Conservation (phyloP, 2,329 filamentous ascomycete genomes). For the Ophiostoma novo-ulmi region DNA sequence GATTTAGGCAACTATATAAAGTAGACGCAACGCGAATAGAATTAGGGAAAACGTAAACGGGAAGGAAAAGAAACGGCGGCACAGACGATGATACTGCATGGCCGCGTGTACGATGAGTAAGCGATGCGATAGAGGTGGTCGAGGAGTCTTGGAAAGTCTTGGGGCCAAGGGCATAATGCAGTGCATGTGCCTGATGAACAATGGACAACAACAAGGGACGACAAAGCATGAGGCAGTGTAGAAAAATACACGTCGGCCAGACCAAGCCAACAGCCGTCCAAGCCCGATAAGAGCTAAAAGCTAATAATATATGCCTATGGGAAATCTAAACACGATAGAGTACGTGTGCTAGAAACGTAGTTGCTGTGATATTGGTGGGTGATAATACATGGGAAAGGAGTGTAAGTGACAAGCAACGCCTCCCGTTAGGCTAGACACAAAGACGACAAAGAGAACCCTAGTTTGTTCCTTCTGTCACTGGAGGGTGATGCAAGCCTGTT, state of each 20-base stretch:
- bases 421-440: neutral
- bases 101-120: slow-evolving; percentile 19
- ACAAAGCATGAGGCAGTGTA: slow-evolving; percentile 15
- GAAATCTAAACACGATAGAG: neutral
- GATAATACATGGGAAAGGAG: neutral
- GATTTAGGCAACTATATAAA: slow-evolving; percentile 1
- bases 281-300: neutral
- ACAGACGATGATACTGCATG: neutral
- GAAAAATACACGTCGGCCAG: slow-evolving; percentile 1
- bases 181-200: neutral
- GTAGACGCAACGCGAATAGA: neutral
- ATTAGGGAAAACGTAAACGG: neutral
- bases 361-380: neutral
- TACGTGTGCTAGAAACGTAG: slow-evolving; percentile 8
- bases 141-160: neutral
- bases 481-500: slow-evolving; percentile 1
- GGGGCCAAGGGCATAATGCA: neutral
- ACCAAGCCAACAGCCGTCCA: neutral
- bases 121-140: neutral
- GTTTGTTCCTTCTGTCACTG: neutral
- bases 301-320: neutral
- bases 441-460: neutral
- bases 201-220: neutral
- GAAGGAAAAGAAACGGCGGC: neutral
- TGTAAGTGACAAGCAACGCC: slow-evolving; percentile 9